Base-by-base conservation (phyloP, 2,329 filamentous ascomycete genomes). In the Coniochaeta sp. region DNA sequence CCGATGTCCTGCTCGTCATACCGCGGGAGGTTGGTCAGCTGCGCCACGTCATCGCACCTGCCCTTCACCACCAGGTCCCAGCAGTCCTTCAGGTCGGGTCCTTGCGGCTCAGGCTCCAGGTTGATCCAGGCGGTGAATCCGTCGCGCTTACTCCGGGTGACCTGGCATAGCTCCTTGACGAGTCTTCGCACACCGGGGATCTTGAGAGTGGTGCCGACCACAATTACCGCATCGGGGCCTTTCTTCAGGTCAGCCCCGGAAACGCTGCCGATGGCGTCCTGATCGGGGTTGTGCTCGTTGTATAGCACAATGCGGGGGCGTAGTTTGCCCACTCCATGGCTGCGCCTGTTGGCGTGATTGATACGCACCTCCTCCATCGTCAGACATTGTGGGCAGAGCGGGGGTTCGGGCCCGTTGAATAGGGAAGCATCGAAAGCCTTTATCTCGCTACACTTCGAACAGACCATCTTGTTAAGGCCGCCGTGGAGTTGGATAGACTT, bases 121-220 rank as follows among this genome's bases (percentile, higher is more conserved):
- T 97, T 97, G 69, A 99, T 89, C 90, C 92, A 99, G 48, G 95
- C 86, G 0, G 91, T 90, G 53, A 96, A 81, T 1, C 92, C 91
- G 59, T 95, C 88, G 58, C 82, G 83, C 51, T 90, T 83, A 61
- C 86, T 83, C 55, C 91, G 81, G n/a, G 95, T 89, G 28, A 90
- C 85, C 48, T 85, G 83, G 66, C 91, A 96, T 79, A 97, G 83
- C 67, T 96, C 91, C 65, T 88, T 88, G 53, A 92, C 91, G 52
- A 99, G 86, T 51, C 91, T 82, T 55, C 89, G 84, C 40, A 96
- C 91, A 8, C 94, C 94, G 1, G 92, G 92, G 48, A 99, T 91
- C 66, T 97, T 97, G 60, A 99, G 74, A 53, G 89, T 96, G 2
- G 94, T 99, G 50, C 94, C 94, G 8, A 96, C 94, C 26, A 99